Percentiles rank a stretch among this genome's conserved stretches.
Conservation (phyloP, 2,329 filamentous ascomycete genomes). For the Exophiala phaeomuriformis region DNA sequence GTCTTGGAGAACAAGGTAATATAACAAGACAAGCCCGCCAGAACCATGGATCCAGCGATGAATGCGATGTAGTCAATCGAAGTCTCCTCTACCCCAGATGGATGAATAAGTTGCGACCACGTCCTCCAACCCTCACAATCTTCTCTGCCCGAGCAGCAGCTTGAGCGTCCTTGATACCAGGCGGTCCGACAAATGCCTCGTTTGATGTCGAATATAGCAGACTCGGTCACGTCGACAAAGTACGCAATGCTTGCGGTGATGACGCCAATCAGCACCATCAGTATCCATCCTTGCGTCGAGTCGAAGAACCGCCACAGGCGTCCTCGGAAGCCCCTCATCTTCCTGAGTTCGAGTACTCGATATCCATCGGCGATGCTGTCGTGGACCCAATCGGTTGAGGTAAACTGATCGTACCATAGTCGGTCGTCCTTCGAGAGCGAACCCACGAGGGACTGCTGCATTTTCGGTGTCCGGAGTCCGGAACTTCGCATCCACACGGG, state of each 20-base stretch:
- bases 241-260: conserved; percentile 82
- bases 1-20: conserved; percentile 89
- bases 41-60: conserved; percentile 59
- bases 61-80: conserved; percentile 75
- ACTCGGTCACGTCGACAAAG: conserved; percentile 78
- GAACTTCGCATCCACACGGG: conserved; percentile 20
- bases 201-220: conserved; percentile 81
- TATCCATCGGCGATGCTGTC: conserved; percentile 93
- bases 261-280: conserved; percentile 83
- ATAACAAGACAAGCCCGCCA: conserved; percentile 66
- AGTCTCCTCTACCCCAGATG: conserved; percentile 41
- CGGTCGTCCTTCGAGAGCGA: conserved; percentile 71
- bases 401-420: conserved; percentile 98
- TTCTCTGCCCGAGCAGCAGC: conserved; percentile 52
- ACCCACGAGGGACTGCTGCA: conserved; percentile 41
- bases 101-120: conserved; percentile 58
- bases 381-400: conserved; percentile 95
- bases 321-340: conserved; percentile 77
- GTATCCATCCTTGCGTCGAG: conserved; percentile 84
- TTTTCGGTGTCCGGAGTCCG: conserved; percentile 23
- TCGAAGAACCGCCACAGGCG: conserved; percentile 70
- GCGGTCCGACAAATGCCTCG: conserved; percentile 69
- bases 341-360: conserved; percentile 73
- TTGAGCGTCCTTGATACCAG: conserved; percentile 68
- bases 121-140: conserved; percentile 54